phyloP scores from a whole-genome alignment of 2,329 filamentous ascomycete genomes.

The Penicillium corylophilum region DNA sequence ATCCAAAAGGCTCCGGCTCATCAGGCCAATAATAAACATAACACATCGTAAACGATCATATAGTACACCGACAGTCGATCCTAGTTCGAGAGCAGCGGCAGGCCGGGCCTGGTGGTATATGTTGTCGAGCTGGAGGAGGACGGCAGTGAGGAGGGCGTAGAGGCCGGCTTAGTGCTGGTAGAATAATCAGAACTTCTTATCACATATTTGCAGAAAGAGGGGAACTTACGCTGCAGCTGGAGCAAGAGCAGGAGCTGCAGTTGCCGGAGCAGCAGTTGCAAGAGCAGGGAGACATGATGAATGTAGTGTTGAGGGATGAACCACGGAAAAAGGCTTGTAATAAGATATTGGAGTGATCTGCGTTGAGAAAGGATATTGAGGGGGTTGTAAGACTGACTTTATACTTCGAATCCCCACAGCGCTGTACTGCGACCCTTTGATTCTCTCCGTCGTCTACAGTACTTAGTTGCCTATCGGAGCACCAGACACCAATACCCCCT shows the following conservation, averaged over 20 bases:
- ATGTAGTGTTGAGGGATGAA: conserved; percentile 16
- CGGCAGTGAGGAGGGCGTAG: conserved; percentile 15
- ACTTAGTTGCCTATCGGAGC: conserved; percentile 7
- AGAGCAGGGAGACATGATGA: conserved; percentile 42
- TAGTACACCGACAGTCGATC: not conserved
- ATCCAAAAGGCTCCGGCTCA: conserved; percentile 14
- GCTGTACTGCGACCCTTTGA: not conserved
- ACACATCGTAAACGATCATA: conserved; percentile 5
- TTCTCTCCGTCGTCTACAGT: not conserved
- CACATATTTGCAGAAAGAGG: not conserved
- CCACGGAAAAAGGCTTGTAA: conserved; percentile 11
- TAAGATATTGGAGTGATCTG: not conserved
- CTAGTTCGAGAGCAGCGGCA: conserved; percentile 24
- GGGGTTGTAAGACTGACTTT: conserved; percentile 14
- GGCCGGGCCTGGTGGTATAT: conserved; percentile 23
- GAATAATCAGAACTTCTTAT: conserved; percentile 15
- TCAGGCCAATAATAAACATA: conserved; percentile 6
- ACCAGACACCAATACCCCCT: not conserved
- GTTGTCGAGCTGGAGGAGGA: conserved; percentile 21
- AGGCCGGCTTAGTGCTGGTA: conserved; percentile 25
- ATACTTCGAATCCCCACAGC: conserved; percentile 13
- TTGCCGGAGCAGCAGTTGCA: conserved; percentile 42
- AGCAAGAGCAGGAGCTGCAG: conserved; percentile 43
- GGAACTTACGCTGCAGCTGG: conserved; percentile 36
- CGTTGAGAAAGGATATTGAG: not conserved